Evolutionary conservation across 441 rosid genomes (phyloP).

Genomic region (Flueggea neowawraea): DNA sequence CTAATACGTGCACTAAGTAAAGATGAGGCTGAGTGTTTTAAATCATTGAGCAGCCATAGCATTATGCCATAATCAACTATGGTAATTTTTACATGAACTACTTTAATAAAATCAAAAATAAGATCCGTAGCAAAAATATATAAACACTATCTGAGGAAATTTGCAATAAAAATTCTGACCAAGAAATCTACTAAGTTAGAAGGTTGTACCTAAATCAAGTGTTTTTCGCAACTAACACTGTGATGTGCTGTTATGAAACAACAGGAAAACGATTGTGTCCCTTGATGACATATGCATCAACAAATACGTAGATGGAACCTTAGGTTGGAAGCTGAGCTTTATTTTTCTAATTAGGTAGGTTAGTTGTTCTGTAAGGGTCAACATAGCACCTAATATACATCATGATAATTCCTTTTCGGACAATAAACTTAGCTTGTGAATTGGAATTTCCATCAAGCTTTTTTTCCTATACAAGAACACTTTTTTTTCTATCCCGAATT

Average conservation of each 20-base stretch:
- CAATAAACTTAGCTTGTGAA: constrained; percentile 17
- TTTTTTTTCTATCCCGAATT: no score
- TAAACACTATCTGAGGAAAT: not conserved
- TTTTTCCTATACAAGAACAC: constrained; percentile 1
- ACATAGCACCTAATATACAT: constrained; percentile 31
- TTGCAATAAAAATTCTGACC: not conserved
- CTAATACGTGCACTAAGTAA: no score
- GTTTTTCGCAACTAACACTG: not conserved
- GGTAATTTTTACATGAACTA: no score
- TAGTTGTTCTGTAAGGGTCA: constrained; percentile 42
- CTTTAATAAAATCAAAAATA: no score
- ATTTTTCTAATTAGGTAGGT: constrained; percentile 46
- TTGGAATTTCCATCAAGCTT: no score
- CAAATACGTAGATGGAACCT: not conserved
- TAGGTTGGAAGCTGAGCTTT: constrained; percentile 33
- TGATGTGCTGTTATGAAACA: not conserved
- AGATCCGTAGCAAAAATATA: no score
- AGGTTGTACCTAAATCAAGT: not conserved
- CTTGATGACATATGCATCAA: not conserved
- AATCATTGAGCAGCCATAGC: no score
- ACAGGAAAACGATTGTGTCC: not conserved
- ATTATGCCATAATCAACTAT: no score
- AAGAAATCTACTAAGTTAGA: not conserved
- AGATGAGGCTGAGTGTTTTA: no score
- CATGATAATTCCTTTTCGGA: constrained; percentile 11